phyloP scores from a whole-genome alignment of 495 filamentous ascomycete genomes.

The Lepraria neglecta region DNA sequence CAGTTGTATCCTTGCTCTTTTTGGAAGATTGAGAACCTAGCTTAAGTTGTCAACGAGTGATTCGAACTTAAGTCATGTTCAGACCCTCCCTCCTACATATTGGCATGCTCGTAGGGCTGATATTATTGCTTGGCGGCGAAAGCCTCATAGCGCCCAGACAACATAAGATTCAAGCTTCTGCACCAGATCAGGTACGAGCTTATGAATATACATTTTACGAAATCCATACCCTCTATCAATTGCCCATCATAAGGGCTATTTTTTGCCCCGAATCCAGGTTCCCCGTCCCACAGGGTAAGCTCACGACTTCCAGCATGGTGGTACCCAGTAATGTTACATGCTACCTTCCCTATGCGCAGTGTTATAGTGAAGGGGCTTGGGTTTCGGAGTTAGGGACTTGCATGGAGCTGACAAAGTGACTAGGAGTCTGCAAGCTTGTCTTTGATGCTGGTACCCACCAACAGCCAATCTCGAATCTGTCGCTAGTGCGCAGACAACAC shows the following conservation, averaged over 20 bases:
- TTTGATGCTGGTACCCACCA: constrained; percentile 10
- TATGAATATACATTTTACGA: constrained; percentile 7
- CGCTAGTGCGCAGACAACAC: background rate
- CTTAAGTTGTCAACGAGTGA: background rate
- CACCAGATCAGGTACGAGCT: constrained; percentile 8
- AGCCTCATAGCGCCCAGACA: constrained; percentile 10
- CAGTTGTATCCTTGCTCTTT: background rate
- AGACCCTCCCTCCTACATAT: background rate
- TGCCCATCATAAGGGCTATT: background rate
- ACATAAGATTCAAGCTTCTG: constrained; percentile 8
- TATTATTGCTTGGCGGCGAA: constrained; percentile 17
- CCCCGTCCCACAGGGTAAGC: constrained; percentile 5
- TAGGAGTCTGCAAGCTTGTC: background rate
- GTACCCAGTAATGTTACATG: constrained; percentile 6
- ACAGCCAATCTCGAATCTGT: background rate
- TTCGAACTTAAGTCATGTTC: background rate
- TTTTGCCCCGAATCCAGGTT: background rate
- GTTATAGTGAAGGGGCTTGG: background rate
- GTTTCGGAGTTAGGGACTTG: background rate
- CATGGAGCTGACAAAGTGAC: constrained; percentile 2
- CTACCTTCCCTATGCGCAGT: constrained; percentile 5
- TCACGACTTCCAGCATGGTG: background rate
- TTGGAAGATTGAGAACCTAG: background rate
- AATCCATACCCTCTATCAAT: background rate
- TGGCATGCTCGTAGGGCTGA: constrained; percentile 12